phyloP scores from a whole-genome alignment of 805 yeast species.

The Ogataea sp. region DNA sequence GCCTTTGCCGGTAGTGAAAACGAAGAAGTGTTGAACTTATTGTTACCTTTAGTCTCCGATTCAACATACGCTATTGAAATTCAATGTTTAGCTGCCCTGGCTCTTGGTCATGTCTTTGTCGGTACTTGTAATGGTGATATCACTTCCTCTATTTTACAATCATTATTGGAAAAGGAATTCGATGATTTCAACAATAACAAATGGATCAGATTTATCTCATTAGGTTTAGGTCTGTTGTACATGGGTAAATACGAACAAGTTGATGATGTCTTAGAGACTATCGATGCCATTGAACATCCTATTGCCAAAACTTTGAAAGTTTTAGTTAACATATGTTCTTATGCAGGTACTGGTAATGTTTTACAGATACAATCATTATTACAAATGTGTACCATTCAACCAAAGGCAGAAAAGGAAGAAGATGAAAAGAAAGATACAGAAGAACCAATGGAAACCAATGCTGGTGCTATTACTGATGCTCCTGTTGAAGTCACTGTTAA shows the following conservation, averaged over 20 bases:
- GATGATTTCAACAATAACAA: conserved; percentile 70
- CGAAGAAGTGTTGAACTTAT: conserved; percentile 67
- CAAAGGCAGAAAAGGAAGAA: conserved; percentile 45
- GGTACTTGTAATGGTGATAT: conserved; percentile 95
- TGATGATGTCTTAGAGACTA: conserved; percentile 89
- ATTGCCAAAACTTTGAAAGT: conserved; percentile 84
- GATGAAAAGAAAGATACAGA: conserved; percentile 42
- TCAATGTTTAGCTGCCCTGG: conserved; percentile 78
- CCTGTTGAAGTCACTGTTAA: conserved; percentile 16
- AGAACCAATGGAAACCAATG: conserved; percentile 30
- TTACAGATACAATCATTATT: conserved; percentile 85
- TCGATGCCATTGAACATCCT: conserved; percentile 93
- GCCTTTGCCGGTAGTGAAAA: conserved; percentile 94
- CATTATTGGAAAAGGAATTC: conserved; percentile 77
- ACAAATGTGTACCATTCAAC: conserved; percentile 78
- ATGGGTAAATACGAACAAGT: conserved; percentile 92
- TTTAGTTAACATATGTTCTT: conserved; percentile 85
- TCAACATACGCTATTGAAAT: conserved; percentile 66
- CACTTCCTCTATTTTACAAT: conserved; percentile 85
- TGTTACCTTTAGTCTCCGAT: conserved; percentile 80
- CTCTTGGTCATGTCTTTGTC: conserved; percentile 89
- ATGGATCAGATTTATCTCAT: conserved; percentile 84
- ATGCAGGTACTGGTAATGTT: conserved; percentile 97
- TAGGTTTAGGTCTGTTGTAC: conserved; percentile 85
- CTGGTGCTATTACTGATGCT: conserved; percentile 8